These are phyloP conservation scores for Neofusicoccum ribis DNA, from an alignment of 2,329 filamentous ascomycete genomes.

Conservation along the genomic window DNA sequence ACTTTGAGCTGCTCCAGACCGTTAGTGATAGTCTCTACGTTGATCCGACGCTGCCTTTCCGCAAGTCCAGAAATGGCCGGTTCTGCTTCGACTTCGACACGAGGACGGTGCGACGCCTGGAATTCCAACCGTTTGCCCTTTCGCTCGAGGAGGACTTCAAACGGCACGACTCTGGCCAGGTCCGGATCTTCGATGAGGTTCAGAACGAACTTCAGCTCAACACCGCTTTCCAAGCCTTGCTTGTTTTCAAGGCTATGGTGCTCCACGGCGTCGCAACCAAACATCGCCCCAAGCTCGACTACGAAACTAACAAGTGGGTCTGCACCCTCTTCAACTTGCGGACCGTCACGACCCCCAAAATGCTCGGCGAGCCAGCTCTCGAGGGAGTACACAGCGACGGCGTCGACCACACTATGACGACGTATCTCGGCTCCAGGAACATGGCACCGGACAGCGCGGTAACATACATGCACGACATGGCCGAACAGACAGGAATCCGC, in stretches of 20 bases:
- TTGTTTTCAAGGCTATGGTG: constrained; percentile 34
- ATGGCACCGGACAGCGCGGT: constrained; percentile 31
- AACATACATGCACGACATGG: constrained; percentile 34
- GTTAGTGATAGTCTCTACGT: not conserved
- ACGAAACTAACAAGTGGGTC: constrained; percentile 29
- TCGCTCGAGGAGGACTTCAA: constrained; percentile 33
- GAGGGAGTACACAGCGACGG: constrained; percentile 37
- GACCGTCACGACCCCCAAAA: constrained; percentile 30
- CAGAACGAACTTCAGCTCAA: constrained; percentile 33
- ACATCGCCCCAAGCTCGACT: constrained; percentile 30
- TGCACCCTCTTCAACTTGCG: constrained; percentile 34
- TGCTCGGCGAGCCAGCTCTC: constrained; percentile 34
- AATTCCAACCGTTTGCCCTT: constrained; percentile 33
- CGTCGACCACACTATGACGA: constrained; percentile 37
- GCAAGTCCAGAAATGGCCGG: not conserved
- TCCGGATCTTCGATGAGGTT: constrained; percentile 33
- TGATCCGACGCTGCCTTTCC: not conserved
- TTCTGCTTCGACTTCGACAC: not conserved
- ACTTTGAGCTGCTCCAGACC: not conserved
- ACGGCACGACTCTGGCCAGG: constrained; percentile 32
- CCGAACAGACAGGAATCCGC: constrained; percentile 28
- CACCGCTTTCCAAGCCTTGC: constrained; percentile 32
- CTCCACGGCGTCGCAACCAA: constrained; percentile 27
- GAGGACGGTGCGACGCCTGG: constrained; percentile 27
- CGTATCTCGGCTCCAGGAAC: constrained; percentile 30